A percentile compares a stretch with the other conserved stretches of the same genome.
Conservation (phyloP, 176 grass and related monocot genomes). For the Metroxylon sagu region DNA sequence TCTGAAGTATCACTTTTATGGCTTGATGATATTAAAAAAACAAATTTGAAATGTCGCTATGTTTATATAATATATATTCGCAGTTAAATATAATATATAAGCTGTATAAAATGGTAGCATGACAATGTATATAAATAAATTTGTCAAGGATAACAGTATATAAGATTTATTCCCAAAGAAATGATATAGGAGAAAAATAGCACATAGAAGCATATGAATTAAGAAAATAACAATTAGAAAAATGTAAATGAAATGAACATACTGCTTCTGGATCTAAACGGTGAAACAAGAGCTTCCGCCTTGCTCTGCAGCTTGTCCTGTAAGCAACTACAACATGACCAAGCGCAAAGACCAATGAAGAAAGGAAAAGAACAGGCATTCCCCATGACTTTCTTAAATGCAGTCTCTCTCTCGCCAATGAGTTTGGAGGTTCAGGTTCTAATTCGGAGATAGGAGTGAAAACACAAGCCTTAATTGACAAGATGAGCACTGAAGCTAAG, state of each 20-base stretch:
- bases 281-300: conserved; percentile 73
- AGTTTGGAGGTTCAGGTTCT: conserved; percentile 60
- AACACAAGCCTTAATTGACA: conserved; percentile 69
- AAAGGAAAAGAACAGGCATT: conserved; percentile 83
- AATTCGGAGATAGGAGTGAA: conserved; percentile 56
- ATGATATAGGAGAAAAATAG: too few relatives aligned
- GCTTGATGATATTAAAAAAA: too few relatives aligned
- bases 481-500: conserved; percentile 57
- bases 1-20: too few relatives aligned
- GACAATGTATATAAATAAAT: too few relatives aligned
- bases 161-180: too few relatives aligned
- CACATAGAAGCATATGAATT: conserved; percentile 1
- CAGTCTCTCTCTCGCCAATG: conserved; percentile 41
- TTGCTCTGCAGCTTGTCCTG: conserved; percentile 73
- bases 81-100: too few relatives aligned
- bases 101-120: too few relatives aligned
- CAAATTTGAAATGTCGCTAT: too few relatives aligned
- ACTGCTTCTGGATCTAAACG: conserved; percentile 74
- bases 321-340: conserved; percentile 82
- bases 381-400: conserved; percentile 66
- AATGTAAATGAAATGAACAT: not conserved
- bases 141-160: too few relatives aligned
- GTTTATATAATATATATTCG: too few relatives aligned
- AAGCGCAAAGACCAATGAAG: conserved; percentile 82
- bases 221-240: conserved; percentile 3